Percentiles rank a stretch among this genome's conserved stretches.
Evolutionary conservation across 2,329 filamentous ascomycete species (phyloP).

Genomic region (Mycosphaerella sp.): DNA sequence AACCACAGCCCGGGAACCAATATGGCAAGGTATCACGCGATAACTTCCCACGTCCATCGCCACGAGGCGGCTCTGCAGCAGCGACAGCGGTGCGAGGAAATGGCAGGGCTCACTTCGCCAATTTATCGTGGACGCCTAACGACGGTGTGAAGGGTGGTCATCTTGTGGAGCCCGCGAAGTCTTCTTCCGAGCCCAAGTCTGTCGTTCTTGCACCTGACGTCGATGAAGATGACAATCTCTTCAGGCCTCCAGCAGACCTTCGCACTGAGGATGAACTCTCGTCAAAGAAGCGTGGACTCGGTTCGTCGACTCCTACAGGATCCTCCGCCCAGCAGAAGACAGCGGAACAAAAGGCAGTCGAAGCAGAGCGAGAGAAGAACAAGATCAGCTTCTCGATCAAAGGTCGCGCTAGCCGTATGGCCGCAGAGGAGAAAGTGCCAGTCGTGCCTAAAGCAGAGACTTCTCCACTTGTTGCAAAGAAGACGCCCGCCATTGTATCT

Average conservation of each 20-base stretch:
- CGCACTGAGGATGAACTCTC: conserved; percentile 57
- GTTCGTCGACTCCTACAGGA: conserved; percentile 7
- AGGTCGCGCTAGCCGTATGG: conserved; percentile 53
- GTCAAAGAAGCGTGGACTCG: conserved; percentile 25
- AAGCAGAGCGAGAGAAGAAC: conserved; percentile 29
- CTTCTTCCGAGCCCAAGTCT: conserved; percentile 22
- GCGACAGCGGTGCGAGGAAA: conserved; percentile 21
- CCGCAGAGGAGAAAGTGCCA: conserved; percentile 30
- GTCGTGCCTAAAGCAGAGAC: conserved; percentile 25
- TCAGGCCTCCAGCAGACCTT: conserved; percentile 58
- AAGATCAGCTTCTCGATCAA: conserved; percentile 97
- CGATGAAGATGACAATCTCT: conserved; percentile 55
- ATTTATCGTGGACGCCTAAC: conserved; percentile 64
- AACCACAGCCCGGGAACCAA: conserved; percentile 39
- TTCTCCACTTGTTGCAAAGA: conserved; percentile 45
- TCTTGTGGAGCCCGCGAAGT: conserved; percentile 32
- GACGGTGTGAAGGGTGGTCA: conserved; percentile 50
- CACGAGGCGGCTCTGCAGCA: conserved; percentile 41
- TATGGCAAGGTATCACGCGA: conserved; percentile 26
- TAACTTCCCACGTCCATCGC: conserved; percentile 20
- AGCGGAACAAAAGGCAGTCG: conserved; percentile 39
- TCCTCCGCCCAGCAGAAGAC: conserved; percentile 16
- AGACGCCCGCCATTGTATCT: conserved; percentile 33
- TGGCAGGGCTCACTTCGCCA: conserved; percentile 56
- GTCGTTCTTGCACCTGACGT: conserved; percentile 31